Evolutionary conservation across 129 eudicot genomes (phyloP), one percentile per base, ranked within the genome.

Genomic region (Chrysanthemum makinoi): DNA sequence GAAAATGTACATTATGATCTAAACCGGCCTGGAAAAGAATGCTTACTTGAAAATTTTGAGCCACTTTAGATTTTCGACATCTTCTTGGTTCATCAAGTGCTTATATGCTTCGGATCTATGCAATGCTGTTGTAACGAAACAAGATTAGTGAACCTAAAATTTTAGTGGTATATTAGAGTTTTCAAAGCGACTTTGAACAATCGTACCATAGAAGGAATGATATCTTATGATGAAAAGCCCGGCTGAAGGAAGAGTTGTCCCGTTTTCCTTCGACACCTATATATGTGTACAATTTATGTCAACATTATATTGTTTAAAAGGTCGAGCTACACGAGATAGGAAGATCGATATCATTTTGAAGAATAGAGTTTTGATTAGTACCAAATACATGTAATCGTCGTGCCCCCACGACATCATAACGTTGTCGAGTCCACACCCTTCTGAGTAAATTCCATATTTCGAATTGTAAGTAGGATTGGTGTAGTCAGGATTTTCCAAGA

Each of bases 351-450:
- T 30, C 35, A 0, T 61, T 35, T 10, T 62, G 43, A 50, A 65
- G 17, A 55, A 24, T 2, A 20, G 35, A 8, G 33, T 61, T 9
- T 61, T 9, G 58, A 14, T 62, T 33, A 8, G 33, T 87, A 90
- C 97, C 98, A 93, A 35, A 54, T 87, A 93, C 98, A 93, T 93
- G 81, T 93, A 89, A 80, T 94, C 98, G 46, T 87, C 96, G 64
- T 94, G 98, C 48, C 98, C 98, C 95, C 95, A 94, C 20, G 98
- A 94, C 91, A 94, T 80, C 79, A 85, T 35, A 4, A 94, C 89
- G 14, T 86, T 87, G 68, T 89, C 85, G 2, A 94, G 89, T 64
- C 98, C 98, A 79, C 97, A 85, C 5, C 88, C 92, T 62, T 89
- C 75, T 10, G 83, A 60, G 76, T 93, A 89, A 20, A 85, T 80